These are phyloP conservation scores for Tuber borchii DNA, from an alignment of 495 filamentous ascomycete species.

Conservation along the genomic window DNA sequence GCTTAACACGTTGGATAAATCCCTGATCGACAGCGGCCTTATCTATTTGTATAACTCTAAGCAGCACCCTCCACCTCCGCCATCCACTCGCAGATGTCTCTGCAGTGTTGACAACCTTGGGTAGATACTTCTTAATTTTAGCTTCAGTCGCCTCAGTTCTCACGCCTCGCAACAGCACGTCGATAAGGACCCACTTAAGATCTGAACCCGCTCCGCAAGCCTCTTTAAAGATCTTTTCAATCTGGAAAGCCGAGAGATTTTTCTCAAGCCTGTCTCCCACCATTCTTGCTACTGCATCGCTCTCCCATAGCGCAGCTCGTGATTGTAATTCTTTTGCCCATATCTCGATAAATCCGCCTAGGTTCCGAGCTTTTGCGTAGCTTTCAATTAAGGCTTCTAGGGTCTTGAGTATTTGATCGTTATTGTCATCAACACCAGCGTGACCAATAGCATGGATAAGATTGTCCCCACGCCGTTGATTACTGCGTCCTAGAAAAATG, in stretches of 20 bases:
- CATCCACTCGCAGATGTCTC: slow-evolving; percentile 8
- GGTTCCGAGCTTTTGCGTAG: slow-evolving; percentile 34
- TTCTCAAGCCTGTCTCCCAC: slow-evolving; percentile 30
- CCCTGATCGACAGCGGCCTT: neutral
- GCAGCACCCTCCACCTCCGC: slow-evolving; percentile 28
- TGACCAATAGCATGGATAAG: slow-evolving; percentile 22
- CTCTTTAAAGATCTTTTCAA: slow-evolving; percentile 25
- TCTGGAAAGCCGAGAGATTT: slow-evolving; percentile 21
- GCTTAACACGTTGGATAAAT: neutral
- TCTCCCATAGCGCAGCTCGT: slow-evolving; percentile 28
- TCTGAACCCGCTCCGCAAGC: slow-evolving; percentile 8
- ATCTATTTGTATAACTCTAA: slow-evolving; percentile 20
- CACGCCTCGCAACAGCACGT: slow-evolving; percentile 34
- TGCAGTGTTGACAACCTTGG: slow-evolving; percentile 7
- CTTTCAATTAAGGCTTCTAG: slow-evolving; percentile 30
- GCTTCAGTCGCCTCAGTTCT: slow-evolving; percentile 32
- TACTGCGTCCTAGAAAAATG: slow-evolving; percentile 31
- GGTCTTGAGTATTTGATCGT: slow-evolving; percentile 13
- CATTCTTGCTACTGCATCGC: slow-evolving; percentile 23
- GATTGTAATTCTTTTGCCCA: slow-evolving; percentile 27
- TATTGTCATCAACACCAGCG: neutral
- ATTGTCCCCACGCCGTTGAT: slow-evolving; percentile 13
- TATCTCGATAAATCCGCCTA: slow-evolving; percentile 26
- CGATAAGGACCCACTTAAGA: slow-evolving; percentile 33
- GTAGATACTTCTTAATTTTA: slow-evolving; percentile 16